Evolutionary conservation across 352 stramenopile species (phyloP).

Genomic region (Phytopythium vexans): DNA sequence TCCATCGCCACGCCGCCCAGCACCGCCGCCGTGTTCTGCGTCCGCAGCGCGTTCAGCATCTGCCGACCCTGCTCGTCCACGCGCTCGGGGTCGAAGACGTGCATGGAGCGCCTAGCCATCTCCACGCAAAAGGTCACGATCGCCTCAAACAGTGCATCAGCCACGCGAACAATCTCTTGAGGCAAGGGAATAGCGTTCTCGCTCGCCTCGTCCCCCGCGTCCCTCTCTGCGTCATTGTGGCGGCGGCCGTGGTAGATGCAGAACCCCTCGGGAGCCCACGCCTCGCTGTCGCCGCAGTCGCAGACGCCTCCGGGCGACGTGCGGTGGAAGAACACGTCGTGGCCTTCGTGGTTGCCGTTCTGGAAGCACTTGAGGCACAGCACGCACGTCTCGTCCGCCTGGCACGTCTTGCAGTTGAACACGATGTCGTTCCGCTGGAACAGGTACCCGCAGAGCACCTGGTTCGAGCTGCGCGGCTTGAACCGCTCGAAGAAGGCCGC

Average conservation of each 20-base stretch:
- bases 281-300: slow-evolving; percentile 98
- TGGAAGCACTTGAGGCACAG: slow-evolving; percentile 96
- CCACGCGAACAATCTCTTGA: slow-evolving; percentile 41
- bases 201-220: slow-evolving; percentile 13
- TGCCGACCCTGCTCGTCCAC: slow-evolving; percentile 49
- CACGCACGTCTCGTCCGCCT: slow-evolving; percentile 97
- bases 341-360: slow-evolving; percentile 92
- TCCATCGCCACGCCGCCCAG: no score
- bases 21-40: slow-evolving; percentile 1
- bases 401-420: slow-evolving; percentile 98
- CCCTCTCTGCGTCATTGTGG: slow-evolving; percentile 14
- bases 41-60: slow-evolving; percentile 26
- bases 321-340: slow-evolving; percentile 90
- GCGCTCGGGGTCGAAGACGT: slow-evolving; percentile 60
- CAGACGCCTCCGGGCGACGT: slow-evolving; percentile 90
- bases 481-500: slow-evolving; percentile 63
- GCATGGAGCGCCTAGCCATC: slow-evolving; percentile 70
- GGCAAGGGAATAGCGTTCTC: slow-evolving; percentile 24
- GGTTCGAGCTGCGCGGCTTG: slow-evolving; percentile 45
- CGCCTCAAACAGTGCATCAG: slow-evolving; percentile 61
- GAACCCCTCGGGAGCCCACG: slow-evolving; percentile 94
- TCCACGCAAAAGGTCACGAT: slow-evolving; percentile 72
- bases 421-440: slow-evolving; percentile 97
- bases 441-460: slow-evolving; percentile 92
- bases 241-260: slow-evolving; percentile 87